These are phyloP conservation scores for Gossypium schwendimanii DNA, from an alignment of 441 rosid genomes.

Conservation along the genomic window DNA sequence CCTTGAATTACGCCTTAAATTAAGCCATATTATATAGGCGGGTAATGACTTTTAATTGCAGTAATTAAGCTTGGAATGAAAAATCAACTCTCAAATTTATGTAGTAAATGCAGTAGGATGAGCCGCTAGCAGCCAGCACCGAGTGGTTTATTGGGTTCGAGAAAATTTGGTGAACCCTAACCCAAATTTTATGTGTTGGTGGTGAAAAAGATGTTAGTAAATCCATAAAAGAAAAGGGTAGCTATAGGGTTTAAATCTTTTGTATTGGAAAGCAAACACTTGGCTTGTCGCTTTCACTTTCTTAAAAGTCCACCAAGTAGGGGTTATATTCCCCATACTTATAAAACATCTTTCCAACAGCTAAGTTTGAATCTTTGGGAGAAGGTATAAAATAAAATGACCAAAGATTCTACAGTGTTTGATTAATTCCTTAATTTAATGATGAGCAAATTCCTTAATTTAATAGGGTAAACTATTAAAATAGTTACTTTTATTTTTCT, in stretches of 20 bases:
- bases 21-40: conserved; percentile 24
- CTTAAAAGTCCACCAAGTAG: conserved; percentile 27
- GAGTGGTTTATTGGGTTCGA: no score
- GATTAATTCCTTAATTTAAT: no score
- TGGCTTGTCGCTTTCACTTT: conserved; percentile 29
- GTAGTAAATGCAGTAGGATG: neutral
- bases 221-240: neutral
- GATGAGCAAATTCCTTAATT: no score
- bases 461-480: no score
- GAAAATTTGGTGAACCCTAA: neutral
- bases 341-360: conserved; percentile 25
- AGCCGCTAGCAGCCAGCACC: neutral
- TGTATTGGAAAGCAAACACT: conserved; percentile 27
- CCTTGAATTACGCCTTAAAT: conserved; percentile 59
- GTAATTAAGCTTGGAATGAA: neutral
- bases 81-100: neutral
- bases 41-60: conserved; percentile 11
- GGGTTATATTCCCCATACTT: conserved; percentile 20
- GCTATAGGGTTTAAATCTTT: neutral
- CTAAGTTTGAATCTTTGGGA: conserved; percentile 24
- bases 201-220: conserved; percentile 19
- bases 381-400: no score
- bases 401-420: no score
- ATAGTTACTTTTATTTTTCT: no score
- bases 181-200: conserved; percentile 16